Percentiles rank a stretch among this genome's conserved stretches.
These are phyloP conservation scores for Suillus subalutaceus DNA, from an alignment of 768 basidiomycete genomes.

Conservation along the genomic window DNA sequence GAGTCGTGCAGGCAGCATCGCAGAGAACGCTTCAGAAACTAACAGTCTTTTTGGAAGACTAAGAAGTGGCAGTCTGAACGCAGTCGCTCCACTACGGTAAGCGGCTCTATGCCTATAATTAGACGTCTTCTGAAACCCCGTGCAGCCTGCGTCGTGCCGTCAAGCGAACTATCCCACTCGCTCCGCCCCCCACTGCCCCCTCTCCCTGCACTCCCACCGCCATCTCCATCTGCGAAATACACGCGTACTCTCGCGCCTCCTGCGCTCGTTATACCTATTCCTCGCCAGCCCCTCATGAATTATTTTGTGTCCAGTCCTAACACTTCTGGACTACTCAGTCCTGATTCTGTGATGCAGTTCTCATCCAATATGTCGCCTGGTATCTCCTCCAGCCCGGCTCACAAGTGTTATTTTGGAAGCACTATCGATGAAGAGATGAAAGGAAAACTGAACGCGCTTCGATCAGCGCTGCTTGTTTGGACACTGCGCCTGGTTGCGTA, in stretches of 20 bases:
- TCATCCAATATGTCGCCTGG: conserved; percentile 17
- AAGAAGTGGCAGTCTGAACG: conserved; percentile 54
- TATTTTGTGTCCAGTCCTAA: conserved; percentile 12
- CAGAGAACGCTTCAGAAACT: conserved; percentile 35
- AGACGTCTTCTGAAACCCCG: conserved; percentile 7
- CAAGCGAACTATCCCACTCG: conserved; percentile 31
- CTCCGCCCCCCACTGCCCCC: conserved; percentile 31
- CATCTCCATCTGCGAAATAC: conserved; percentile 24
- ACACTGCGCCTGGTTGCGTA: conserved; percentile 7
- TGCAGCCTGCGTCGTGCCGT: conserved; percentile 45
- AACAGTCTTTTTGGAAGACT: conserved; percentile 54
- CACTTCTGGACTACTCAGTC: conserved; percentile 12
- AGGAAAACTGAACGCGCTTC: conserved; percentile 20
- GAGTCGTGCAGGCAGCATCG: conserved; percentile 50
- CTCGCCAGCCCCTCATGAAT: conserved; percentile 23
- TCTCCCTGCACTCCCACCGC: conserved; percentile 29
- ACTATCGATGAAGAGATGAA: conserved; percentile 23
- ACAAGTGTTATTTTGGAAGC: conserved; percentile 11
- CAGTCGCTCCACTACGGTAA: conserved; percentile 39
- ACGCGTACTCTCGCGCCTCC: conserved; percentile 22
- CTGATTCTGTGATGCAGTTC: conserved; percentile 15
- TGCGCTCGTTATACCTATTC: conserved; percentile 18
- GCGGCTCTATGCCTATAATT: conserved; percentile 19
- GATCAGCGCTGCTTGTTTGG: background rate
- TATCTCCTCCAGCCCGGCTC: conserved; percentile 16